Conservation (phyloP, 2,329 filamentous ascomycete species). For the Cordyceps farinosa region DNA sequence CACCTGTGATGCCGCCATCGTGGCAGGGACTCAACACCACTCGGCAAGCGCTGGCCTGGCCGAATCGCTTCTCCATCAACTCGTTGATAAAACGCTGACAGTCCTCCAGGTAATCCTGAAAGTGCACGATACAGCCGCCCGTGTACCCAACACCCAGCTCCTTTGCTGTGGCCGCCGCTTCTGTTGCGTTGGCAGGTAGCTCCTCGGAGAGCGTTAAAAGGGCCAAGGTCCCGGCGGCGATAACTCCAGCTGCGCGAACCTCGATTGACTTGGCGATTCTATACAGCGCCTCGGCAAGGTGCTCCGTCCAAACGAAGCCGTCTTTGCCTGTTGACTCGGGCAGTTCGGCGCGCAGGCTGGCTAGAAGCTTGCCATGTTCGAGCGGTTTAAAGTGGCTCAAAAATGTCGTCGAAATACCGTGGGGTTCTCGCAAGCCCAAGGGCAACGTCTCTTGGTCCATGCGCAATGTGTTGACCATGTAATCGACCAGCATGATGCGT, state of each 20-base stretch:
- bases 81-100: constrained; percentile 66
- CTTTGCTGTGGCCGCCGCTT: constrained; percentile 25
- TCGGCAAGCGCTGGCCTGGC: constrained; percentile 33
- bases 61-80: constrained; percentile 37
- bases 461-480: constrained; percentile 46
- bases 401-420: constrained; percentile 68
- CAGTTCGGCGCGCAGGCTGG: constrained; percentile 50
- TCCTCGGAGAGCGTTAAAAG: constrained; percentile 67
- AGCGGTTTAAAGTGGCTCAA: constrained; percentile 65
- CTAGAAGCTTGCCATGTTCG: constrained; percentile 40
- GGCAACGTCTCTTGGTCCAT: constrained; percentile 49
- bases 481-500: constrained; percentile 65
- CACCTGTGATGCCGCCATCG: constrained; percentile 59
- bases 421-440: constrained; percentile 49
- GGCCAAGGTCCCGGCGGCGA: constrained; percentile 69
- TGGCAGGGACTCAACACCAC: constrained; percentile 55
- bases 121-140: constrained; percentile 75
- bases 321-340: constrained; percentile 42
- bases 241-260: constrained; percentile 66
- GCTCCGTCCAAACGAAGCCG: constrained; percentile 60
- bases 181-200: constrained; percentile 41
- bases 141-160: constrained; percentile 76
- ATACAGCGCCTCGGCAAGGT: constrained; percentile 57
- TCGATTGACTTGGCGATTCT: constrained; percentile 68
- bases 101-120: constrained; percentile 67